These are phyloP conservation scores for Butyriboletus loyo DNA, from an alignment of 768 basidiomycete genomes.

Conservation along the genomic window DNA sequence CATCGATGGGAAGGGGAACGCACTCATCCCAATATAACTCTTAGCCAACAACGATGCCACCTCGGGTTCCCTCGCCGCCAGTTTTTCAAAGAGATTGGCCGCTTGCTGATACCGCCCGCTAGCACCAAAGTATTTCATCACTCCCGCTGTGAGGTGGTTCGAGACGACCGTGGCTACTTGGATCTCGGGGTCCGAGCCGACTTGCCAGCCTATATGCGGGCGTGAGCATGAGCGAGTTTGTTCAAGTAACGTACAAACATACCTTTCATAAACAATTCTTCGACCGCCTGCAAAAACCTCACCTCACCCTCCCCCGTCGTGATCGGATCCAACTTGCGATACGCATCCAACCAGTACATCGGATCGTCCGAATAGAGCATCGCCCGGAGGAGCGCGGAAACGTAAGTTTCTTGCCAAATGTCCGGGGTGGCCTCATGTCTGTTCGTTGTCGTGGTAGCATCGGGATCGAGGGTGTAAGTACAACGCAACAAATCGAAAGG, in stretches of 20 bases:
- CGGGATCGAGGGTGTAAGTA: not conserved
- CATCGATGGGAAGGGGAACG: slow-evolving; percentile 29
- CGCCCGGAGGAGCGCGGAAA: slow-evolving; percentile 87
- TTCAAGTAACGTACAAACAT: not conserved
- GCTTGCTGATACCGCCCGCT: slow-evolving; percentile 83
- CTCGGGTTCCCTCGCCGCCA: slow-evolving; percentile 83
- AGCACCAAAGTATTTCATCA: slow-evolving; percentile 97
- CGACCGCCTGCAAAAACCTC: slow-evolving; percentile 87
- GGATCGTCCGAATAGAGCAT: slow-evolving; percentile 97
- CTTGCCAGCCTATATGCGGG: slow-evolving; percentile 81
- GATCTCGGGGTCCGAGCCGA: slow-evolving; percentile 97
- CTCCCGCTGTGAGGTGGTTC: slow-evolving; percentile 91
- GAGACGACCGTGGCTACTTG: slow-evolving; percentile 96
- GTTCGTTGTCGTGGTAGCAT: too few relatives aligned
- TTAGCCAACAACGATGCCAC: slow-evolving; percentile 82
- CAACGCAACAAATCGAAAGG: not conserved
- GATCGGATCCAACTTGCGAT: slow-evolving; percentile 94
- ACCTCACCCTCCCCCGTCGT: slow-evolving; percentile 84
- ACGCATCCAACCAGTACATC: slow-evolving; percentile 86
- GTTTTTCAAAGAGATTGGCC: slow-evolving; percentile 92
- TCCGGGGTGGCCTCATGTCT: slow-evolving; percentile 82
- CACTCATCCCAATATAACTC: slow-evolving; percentile 97
- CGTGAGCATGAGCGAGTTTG: too few relatives aligned
- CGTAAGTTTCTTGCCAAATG: slow-evolving; percentile 97
- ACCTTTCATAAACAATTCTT: slow-evolving; percentile 87